Percentiles rank a stretch among this genome's conserved stretches.
Conservation (phyloP, 352 stramenopile genomes). For the Salisapilia sapeloensis region DNA sequence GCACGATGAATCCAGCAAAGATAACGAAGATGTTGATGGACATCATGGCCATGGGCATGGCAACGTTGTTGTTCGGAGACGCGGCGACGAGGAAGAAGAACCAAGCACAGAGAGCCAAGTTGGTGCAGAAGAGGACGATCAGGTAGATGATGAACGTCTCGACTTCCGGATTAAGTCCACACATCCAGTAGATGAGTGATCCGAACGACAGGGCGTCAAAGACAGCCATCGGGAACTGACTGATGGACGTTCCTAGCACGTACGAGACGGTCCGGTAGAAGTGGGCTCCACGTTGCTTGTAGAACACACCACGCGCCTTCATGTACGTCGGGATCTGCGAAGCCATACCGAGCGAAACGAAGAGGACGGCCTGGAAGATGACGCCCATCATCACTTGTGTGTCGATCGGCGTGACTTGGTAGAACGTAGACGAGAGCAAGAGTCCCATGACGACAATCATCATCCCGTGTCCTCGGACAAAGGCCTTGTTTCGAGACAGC, state of each 20-base stretch:
- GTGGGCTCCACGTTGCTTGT: constrained; percentile 61
- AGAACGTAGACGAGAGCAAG: constrained; percentile 19
- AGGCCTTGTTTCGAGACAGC: constrained; percentile 18
- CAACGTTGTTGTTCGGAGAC: constrained; percentile 14
- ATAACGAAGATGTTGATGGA: constrained; percentile 27
- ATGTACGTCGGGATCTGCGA: constrained; percentile 62
- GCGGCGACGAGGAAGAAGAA: constrained; percentile 28
- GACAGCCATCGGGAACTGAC: constrained; percentile 10
- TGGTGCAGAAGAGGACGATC: constrained; percentile 19
- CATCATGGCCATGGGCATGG: constrained; percentile 21
- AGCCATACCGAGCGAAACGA: constrained; percentile 51
- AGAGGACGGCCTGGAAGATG: constrained; percentile 59
- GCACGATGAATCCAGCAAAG: constrained; percentile 32
- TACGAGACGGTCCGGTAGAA: constrained; percentile 55
- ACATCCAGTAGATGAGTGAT: constrained; percentile 70
- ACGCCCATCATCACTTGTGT: constrained; percentile 38
- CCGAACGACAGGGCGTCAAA: constrained; percentile 61
- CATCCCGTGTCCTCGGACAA: constrained; percentile 10
- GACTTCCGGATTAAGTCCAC: constrained; percentile 16
- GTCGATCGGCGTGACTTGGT: constrained; percentile 11
- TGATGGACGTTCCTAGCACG: constrained; percentile 21
- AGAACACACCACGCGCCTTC: constrained; percentile 31
- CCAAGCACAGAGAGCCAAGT: constrained; percentile 22
- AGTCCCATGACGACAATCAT: constrained; percentile 28
- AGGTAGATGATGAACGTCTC: constrained; percentile 18